Evolutionary conservation across 345 rosid species (phyloP).

Genomic region (Gynandropsis gynandra): DNA sequence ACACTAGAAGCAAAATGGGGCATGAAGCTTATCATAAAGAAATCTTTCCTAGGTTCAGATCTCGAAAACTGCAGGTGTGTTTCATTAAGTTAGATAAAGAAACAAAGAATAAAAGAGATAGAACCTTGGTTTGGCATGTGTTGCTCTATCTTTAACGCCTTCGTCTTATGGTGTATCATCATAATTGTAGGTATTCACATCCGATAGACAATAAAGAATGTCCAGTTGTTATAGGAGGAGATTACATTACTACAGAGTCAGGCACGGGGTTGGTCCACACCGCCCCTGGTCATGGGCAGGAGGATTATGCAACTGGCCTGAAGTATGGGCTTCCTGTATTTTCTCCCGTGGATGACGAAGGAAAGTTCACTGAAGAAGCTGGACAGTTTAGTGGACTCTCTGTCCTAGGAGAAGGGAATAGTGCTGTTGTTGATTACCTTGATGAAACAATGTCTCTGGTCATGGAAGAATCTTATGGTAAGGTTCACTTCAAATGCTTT

Average conservation of each 20-base stretch:
- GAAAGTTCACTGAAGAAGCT: slow-evolving; percentile 90
- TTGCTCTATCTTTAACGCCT: slow-evolving; percentile 4
- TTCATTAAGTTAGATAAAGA: slow-evolving; percentile 9
- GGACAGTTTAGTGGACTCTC: slow-evolving; percentile 77
- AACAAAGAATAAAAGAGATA: neutral
- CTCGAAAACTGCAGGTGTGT: slow-evolving; percentile 88
- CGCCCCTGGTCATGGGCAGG: slow-evolving; percentile 99
- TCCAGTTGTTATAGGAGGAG: slow-evolving; percentile 90
- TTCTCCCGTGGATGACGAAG: slow-evolving; percentile 89
- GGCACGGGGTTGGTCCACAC: slow-evolving; percentile 99
- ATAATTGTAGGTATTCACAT: slow-evolving; percentile 68
- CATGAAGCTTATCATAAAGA: slow-evolving; percentile 53
- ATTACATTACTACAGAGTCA: slow-evolving; percentile 90
- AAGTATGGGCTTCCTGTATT: slow-evolving; percentile 76
- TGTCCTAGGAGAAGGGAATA: slow-evolving; percentile 90
- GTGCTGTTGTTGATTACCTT: slow-evolving; percentile 68
- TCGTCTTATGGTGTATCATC: slow-evolving; percentile 18
- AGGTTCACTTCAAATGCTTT: slow-evolving; percentile 23
- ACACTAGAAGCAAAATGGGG: slow-evolving; percentile 78
- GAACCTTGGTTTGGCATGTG: slow-evolving; percentile 16
- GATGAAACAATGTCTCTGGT: slow-evolving; percentile 57
- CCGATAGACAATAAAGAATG: slow-evolving; percentile 66
- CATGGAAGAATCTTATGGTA: slow-evolving; percentile 91
- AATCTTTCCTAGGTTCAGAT: slow-evolving; percentile 63
- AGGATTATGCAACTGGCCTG: slow-evolving; percentile 78